Conservation (phyloP, 164 flowering plant genomes). For the Hamamelis virginiana region DNA sequence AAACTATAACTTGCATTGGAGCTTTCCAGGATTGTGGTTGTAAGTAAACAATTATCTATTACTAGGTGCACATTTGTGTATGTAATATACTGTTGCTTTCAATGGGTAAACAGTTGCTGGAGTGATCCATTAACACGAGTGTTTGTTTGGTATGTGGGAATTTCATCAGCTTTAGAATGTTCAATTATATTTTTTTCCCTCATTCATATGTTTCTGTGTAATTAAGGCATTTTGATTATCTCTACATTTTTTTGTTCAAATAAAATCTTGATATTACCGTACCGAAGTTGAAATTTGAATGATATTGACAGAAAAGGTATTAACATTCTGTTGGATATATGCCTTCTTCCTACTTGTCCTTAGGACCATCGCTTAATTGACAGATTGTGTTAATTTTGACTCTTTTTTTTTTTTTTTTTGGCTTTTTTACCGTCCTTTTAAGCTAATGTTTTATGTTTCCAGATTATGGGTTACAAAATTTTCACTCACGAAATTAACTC, state of each 20-base stretch:
- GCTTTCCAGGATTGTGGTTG: not conserved
- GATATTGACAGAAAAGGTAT: no score
- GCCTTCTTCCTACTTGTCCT: not conserved
- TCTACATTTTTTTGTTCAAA: no score
- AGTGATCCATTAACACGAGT: no score
- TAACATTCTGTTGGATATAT: not conserved
- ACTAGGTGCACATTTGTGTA: not conserved
- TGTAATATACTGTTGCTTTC: not conserved
- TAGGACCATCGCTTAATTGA: not conserved
- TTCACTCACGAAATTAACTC: conserved; percentile 87
- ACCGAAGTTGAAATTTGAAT: no score
- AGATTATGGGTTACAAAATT: conserved; percentile 97
- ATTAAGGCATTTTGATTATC: no score
- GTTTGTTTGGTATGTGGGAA: no score
- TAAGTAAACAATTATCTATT: not conserved
- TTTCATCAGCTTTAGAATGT: no score
- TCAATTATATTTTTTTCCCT: no score
- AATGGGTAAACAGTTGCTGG: no score
- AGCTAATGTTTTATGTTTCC: conserved; percentile 25
- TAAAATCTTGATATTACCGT: no score
- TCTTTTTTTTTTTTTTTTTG: not conserved
- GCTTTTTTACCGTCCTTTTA: not conserved
- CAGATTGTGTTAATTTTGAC: not conserved
- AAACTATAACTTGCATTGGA: not conserved
- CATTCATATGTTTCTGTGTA: no score